Conservation (phyloP, 495 filamentous ascomycete genomes). For the Neurospora pannonica region DNA sequence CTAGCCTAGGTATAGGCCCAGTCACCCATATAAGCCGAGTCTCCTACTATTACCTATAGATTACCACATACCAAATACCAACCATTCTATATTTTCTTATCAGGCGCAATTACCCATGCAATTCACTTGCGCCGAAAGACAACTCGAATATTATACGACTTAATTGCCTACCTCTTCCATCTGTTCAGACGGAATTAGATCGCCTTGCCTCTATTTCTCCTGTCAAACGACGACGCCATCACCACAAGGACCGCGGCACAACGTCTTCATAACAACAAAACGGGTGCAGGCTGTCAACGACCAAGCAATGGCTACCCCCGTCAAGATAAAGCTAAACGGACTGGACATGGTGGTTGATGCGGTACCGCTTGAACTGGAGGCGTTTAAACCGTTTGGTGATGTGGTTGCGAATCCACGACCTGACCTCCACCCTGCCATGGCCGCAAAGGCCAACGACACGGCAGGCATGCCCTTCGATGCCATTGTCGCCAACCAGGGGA, state of each 20-base stretch:
- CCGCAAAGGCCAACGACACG: constrained; percentile 20
- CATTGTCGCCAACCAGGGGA: constrained; percentile 67
- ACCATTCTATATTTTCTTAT: neutral
- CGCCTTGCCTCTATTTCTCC: neutral
- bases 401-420: constrained; percentile 66
- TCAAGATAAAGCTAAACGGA: constrained; percentile 10
- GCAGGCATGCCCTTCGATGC: constrained; percentile 29
- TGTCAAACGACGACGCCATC: neutral
- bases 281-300: neutral
- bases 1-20: neutral
- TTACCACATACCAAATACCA: neutral
- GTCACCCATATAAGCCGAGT: neutral
- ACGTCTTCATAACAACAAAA: neutral
- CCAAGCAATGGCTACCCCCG: constrained; percentile 20
- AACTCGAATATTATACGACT: neutral
- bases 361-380: constrained; percentile 49
- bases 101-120: neutral
- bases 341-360: constrained; percentile 30
- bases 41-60: neutral
- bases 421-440: constrained; percentile 33
- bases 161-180: neutral
- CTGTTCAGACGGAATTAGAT: neutral
- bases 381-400: constrained; percentile 76
- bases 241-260: neutral
- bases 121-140: neutral